Evolutionary conservation across 2,329 filamentous ascomycete species (phyloP), one percentile per base, ranked within the genome.

Genomic region (Apiospora marii): DNA sequence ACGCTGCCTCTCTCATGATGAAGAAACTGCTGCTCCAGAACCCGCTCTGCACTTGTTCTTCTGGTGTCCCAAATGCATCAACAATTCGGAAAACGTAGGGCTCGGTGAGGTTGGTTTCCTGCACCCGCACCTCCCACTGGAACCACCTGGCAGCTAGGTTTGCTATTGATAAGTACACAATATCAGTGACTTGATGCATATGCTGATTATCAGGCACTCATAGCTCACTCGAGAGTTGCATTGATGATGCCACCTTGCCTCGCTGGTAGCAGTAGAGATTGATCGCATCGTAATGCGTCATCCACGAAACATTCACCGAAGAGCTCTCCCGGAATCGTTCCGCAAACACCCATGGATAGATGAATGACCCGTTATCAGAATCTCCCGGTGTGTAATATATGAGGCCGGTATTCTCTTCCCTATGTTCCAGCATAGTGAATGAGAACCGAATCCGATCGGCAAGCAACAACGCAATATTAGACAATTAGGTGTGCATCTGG

Each of bases 31-130:
- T 61, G 8, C 53, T 61, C 53, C 16, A 37, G 16, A 61, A 61
- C 4, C 53, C 53, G 30, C 19, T 1, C 7, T 34, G 6, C 30
- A 12, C 12, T 3, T 37, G 30, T 3, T 61, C 53, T 13, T 61
- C 16, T 12, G 53, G 1, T 0, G 30, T 37, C 22, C 53, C 53
- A 7, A 22, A 19, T 8, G 53, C 53, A 12, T 61, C 13, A 7
- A 46, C 24, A 13, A 68, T 30, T 4, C 44, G 44, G 3, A 68
- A 68, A 2, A 68, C 64, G n/a, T 68, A 68, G 27, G 64, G 64
- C 41, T 68, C 64, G 41, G 64, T 48, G 3, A 68, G 64, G 19
- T 68, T 46, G 5, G 41, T 44, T 46, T 68, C 64, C 24, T 27
- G n/a, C 1, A 68, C 64, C n/a, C 27, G 41, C 7, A 68, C 41